These are phyloP conservation scores for Colletotrichum acutatum DNA, from an alignment of 2,329 filamentous ascomycete genomes.

Conservation along the genomic window DNA sequence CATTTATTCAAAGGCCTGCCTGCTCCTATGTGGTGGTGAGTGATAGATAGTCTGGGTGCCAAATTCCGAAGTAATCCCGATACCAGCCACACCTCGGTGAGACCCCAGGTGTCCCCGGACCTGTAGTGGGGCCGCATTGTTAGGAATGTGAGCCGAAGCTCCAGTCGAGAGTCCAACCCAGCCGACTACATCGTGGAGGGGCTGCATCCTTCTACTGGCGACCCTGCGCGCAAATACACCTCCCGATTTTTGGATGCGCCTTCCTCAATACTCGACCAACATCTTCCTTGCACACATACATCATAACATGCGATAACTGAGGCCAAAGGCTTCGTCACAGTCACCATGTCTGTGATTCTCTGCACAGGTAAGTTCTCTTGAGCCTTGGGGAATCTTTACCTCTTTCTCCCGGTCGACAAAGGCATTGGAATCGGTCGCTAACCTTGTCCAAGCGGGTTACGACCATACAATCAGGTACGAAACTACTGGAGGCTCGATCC, in stretches of 20 bases:
- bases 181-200: constrained; percentile 32
- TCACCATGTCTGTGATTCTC: constrained; percentile 69
- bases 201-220: constrained; percentile 14
- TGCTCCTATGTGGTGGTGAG: not conserved
- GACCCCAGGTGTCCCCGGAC: constrained; percentile 13
- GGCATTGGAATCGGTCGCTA: constrained; percentile 7
- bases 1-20: not conserved
- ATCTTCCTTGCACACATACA: not conserved
- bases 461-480: constrained; percentile 70
- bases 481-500: not conserved
- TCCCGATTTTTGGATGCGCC: not conserved
- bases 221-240: constrained; percentile 8
- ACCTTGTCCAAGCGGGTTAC: constrained; percentile 62
- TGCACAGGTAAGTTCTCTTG: constrained; percentile 63
- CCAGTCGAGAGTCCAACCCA: constrained; percentile 5
- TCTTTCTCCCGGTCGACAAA: not conserved
- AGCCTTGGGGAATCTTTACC: not conserved
- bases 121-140: constrained; percentile 31
- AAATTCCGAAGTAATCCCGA: constrained; percentile 23
- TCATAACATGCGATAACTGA: constrained; percentile 34
- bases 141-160: constrained; percentile 29
- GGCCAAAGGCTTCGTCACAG: constrained; percentile 17
- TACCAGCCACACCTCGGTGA: constrained; percentile 9
- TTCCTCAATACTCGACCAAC: not conserved
- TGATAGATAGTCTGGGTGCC: not conserved